Conservation (phyloP, 306 rosid genomes). For the Abrus pulchellus region DNA sequence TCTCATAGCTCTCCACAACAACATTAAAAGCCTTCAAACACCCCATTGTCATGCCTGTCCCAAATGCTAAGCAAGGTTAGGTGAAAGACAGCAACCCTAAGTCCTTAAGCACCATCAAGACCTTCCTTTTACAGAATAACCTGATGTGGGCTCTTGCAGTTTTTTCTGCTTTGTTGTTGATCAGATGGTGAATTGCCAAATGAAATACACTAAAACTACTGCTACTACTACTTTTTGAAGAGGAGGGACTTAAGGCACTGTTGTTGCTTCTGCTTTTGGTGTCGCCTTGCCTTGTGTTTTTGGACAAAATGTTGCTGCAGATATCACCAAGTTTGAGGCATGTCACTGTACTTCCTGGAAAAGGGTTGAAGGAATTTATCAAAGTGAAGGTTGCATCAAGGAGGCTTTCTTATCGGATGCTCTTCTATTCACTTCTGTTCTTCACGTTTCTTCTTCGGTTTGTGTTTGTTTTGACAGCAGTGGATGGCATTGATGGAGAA, state of each 20-base stretch:
- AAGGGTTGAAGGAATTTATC: constrained; percentile 87
- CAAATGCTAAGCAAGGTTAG: constrained; percentile 94
- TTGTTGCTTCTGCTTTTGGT: not conserved
- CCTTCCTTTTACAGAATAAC: constrained; percentile 60
- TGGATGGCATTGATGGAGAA: constrained; percentile 87
- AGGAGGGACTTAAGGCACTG: constrained; percentile 29
- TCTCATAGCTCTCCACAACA: constrained; percentile 40
- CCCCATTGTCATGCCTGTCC: constrained; percentile 57
- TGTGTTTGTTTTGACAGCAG: constrained; percentile 84
- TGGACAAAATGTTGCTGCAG: constrained; percentile 81
- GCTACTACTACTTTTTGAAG: not conserved
- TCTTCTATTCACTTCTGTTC: constrained; percentile 86
- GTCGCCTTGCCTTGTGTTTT: constrained; percentile 19
- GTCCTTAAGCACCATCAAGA: constrained; percentile 62
- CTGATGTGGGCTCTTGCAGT: constrained; percentile 53
- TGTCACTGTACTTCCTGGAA: constrained; percentile 83
- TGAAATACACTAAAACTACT: constrained; percentile 38
- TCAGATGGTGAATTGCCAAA: constrained; percentile 56
- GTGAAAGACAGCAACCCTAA: constrained; percentile 76
- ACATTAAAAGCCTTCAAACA: constrained; percentile 33
- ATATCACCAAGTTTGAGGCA: constrained; percentile 94
- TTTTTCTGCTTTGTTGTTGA: constrained; percentile 49
- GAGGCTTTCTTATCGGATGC: constrained; percentile 80
- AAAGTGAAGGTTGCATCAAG: constrained; percentile 79
- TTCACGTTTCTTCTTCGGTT: constrained; percentile 88